Evolutionary conservation across 1,284 basidiomycete species (phyloP).

Genomic region (Ceratobasidium sp.): DNA sequence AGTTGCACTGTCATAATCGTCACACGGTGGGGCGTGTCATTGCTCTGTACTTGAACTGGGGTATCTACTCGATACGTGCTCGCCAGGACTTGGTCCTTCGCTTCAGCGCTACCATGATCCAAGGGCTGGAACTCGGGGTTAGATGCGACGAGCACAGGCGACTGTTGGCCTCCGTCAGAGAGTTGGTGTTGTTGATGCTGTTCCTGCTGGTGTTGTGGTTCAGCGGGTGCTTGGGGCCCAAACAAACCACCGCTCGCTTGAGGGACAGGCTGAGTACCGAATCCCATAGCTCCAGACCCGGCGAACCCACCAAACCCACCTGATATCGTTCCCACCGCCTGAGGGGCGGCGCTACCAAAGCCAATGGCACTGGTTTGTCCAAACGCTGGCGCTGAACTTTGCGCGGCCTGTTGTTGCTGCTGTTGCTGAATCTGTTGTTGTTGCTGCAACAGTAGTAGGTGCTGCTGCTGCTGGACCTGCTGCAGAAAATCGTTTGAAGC

Average conservation of each 20-base stretch:
- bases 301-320: constrained; percentile 2
- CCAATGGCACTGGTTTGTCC: background rate
- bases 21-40: constrained; percentile 45
- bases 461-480: background rate
- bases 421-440: constrained; percentile 36
- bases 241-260: background rate
- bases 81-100: constrained; percentile 41
- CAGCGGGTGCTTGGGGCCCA: background rate
- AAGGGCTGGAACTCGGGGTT: constrained; percentile 14
- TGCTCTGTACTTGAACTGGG: constrained; percentile 44
- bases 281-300: background rate
- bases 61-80: constrained; percentile 47
- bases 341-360: background rate
- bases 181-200: background rate
- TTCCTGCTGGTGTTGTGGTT: background rate
- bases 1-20: constrained; percentile 47
- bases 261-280: background rate
- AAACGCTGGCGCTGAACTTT: background rate
- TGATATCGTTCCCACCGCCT: background rate
- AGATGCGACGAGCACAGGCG: constrained; percentile 12
- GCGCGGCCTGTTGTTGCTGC: background rate
- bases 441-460: background rate
- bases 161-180: background rate
- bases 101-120: constrained; percentile 37
- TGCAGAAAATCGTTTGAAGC: background rate